Conservation (phyloP, 2,329 filamentous ascomycete species). For the Ceratocystis huliohia region DNA sequence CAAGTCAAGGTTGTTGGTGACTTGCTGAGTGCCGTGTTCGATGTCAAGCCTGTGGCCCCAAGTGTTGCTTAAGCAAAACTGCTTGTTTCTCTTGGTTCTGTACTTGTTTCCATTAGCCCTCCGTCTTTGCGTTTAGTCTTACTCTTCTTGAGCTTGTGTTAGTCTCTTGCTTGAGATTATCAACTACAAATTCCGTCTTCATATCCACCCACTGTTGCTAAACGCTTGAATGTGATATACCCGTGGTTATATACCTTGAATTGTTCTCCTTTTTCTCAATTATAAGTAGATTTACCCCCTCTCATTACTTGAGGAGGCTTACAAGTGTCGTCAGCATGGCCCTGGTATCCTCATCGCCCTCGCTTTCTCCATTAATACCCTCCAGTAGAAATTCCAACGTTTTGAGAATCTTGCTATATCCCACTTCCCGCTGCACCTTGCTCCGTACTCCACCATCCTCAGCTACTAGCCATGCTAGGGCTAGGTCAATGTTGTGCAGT, state of each 20-base stretch:
- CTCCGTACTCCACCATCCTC: slow-evolving; percentile 67
- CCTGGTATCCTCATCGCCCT: slow-evolving; percentile 40
- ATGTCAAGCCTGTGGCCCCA: slow-evolving; percentile 58
- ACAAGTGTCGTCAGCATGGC: slow-evolving; percentile 44
- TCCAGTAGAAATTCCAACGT: slow-evolving; percentile 53
- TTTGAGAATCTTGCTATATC: slow-evolving; percentile 46
- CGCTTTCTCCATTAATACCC: slow-evolving; percentile 39
- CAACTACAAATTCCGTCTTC: neutral
- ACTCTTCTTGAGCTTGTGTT: slow-evolving; percentile 12
- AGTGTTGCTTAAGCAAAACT: slow-evolving; percentile 11
- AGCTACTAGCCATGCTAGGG: slow-evolving; percentile 80
- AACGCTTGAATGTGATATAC: neutral
- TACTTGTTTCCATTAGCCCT: slow-evolving; percentile 4
- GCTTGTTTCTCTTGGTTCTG: slow-evolving; percentile 4
- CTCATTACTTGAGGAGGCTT: slow-evolving; percentile 33
- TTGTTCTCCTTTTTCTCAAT: neutral
- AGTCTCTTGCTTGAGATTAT: slow-evolving; percentile 1
- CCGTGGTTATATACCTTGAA: too few species aligned
- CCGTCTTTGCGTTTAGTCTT: slow-evolving; percentile 12
- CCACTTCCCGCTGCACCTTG: slow-evolving; percentile 51
- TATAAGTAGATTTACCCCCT: too few species aligned
- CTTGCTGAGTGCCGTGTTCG: slow-evolving; percentile 71
- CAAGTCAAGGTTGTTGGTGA: slow-evolving; percentile 71
- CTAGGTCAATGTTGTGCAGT: slow-evolving; percentile 69
- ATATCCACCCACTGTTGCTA: neutral